phyloP scores from a whole-genome alignment of 2,329 filamentous ascomycete species.

The Aspergillus tamarii region DNA sequence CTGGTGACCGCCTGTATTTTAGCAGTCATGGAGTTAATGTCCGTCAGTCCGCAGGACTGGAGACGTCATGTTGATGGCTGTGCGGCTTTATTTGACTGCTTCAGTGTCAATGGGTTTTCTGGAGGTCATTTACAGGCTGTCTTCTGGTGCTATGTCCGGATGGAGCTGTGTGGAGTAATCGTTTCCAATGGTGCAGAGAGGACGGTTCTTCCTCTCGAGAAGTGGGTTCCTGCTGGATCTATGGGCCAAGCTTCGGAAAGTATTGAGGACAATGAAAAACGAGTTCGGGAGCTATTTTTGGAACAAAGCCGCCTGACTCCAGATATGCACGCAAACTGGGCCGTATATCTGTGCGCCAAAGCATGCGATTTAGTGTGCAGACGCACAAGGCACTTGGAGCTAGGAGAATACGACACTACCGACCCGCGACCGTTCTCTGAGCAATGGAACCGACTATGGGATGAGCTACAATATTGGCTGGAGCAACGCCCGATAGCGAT shows the following conservation, averaged over 20 bases:
- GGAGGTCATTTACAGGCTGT: constrained; percentile 57
- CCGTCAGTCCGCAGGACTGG: constrained; percentile 53
- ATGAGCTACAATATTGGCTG: constrained; percentile 54
- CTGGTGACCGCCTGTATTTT: constrained; percentile 57
- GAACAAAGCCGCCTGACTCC: constrained; percentile 31
- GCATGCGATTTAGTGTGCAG: constrained; percentile 55
- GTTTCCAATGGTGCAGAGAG: constrained; percentile 55
- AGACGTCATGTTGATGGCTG: constrained; percentile 59
- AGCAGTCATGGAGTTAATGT: constrained; percentile 57
- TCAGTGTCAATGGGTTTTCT: constrained; percentile 53
- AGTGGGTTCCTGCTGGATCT: constrained; percentile 47
- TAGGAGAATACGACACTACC: constrained; percentile 46
- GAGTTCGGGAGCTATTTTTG: constrained; percentile 26
- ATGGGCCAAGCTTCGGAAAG: constrained; percentile 34
- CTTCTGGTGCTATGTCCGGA: constrained; percentile 61
- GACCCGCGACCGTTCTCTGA: constrained; percentile 45
- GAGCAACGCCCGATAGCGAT: constrained; percentile 51
- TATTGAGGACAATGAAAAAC: constrained; percentile 21
- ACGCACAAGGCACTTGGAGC: constrained; percentile 51
- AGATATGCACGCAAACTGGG: constrained; percentile 62
- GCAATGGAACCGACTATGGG: constrained; percentile 54
- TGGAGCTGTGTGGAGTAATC: constrained; percentile 58
- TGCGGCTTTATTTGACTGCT: constrained; percentile 54
- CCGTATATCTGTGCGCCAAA: constrained; percentile 59
- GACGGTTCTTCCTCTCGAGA: constrained; percentile 53